These are phyloP conservation scores for Phaeosphaeriaceae sp. DNA, from an alignment of 2,329 filamentous ascomycete genomes.

Conservation along the genomic window DNA sequence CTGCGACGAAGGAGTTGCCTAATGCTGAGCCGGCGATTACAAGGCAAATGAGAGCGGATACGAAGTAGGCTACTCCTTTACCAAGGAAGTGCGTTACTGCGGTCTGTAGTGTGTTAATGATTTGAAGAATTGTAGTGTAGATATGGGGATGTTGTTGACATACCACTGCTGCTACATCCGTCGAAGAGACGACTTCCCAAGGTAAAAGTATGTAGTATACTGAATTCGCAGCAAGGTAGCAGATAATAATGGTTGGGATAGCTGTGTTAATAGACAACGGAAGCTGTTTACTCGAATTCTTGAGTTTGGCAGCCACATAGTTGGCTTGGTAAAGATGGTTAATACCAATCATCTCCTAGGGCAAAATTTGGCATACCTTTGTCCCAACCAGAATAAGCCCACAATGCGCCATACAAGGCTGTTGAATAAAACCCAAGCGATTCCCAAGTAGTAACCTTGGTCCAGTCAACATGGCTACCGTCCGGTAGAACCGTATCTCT, in stretches of 20 bases:
- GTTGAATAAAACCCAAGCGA: slow-evolving; percentile 66
- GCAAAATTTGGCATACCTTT: slow-evolving; percentile 29
- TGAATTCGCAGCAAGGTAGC: slow-evolving; percentile 66
- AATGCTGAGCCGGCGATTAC: slow-evolving; percentile 68
- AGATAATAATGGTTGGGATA: slow-evolving; percentile 65
- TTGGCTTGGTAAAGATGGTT: slow-evolving; percentile 33
- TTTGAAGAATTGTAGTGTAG: neutral
- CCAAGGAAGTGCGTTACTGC: slow-evolving; percentile 58
- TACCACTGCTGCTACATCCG: slow-evolving; percentile 69
- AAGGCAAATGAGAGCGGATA: slow-evolving; percentile 63
- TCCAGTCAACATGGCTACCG: slow-evolving; percentile 43
- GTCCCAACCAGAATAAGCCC: slow-evolving; percentile 48
- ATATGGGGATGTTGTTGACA: slow-evolving; percentile 25
- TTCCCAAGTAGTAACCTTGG: slow-evolving; percentile 60
- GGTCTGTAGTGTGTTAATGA: slow-evolving; percentile 21
- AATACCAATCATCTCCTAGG: slow-evolving; percentile 1
- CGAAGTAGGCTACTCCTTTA: slow-evolving; percentile 59
- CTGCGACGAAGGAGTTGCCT: slow-evolving; percentile 68
- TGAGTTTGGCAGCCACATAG: slow-evolving; percentile 47
- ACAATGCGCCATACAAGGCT: slow-evolving; percentile 54
- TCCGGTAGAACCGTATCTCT: slow-evolving; percentile 37
- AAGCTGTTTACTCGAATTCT: slow-evolving; percentile 50
- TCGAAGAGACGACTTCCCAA: slow-evolving; percentile 64
- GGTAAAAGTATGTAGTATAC: slow-evolving; percentile 69
- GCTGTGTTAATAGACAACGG: slow-evolving; percentile 68